phyloP scores from a whole-genome alignment of 2,329 filamentous ascomycete species.

The Blastomyces percursus region DNA sequence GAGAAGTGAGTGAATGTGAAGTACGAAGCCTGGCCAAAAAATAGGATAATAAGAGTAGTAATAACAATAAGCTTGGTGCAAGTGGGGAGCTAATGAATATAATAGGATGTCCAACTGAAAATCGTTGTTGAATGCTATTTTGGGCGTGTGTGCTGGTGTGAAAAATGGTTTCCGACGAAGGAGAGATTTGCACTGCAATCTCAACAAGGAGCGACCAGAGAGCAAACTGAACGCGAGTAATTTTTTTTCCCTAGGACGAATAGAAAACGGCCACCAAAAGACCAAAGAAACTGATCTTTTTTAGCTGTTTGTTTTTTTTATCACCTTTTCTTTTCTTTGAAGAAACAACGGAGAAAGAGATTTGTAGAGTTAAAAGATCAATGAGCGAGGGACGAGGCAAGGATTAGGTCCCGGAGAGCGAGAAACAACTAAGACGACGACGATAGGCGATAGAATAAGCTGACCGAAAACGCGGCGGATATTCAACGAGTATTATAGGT shows the following conservation, averaged over 20 bases:
- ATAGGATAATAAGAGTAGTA: background rate
- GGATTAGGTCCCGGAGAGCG: background rate
- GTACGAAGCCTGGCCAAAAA: background rate
- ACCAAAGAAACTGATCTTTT: background rate
- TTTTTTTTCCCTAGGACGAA: background rate
- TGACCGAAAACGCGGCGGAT: background rate
- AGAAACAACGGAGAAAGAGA: background rate
- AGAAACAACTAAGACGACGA: background rate
- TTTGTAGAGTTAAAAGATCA: background rate
- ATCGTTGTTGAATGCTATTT: background rate
- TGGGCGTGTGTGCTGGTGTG: background rate
- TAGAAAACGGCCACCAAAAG: background rate
- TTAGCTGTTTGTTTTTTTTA: background rate
- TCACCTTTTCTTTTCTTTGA: no score
- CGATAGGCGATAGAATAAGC: background rate
- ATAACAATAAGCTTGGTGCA: no score
- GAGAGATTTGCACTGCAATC: slow-evolving; percentile 14
- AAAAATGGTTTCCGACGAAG: background rate
- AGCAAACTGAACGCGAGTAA: background rate
- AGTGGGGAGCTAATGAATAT: background rate
- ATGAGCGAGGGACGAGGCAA: background rate
- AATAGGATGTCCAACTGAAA: slow-evolving; percentile 1
- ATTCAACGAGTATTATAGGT: background rate
- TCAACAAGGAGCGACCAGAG: slow-evolving; percentile 8
- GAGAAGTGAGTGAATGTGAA: background rate